Percentiles rank a stretch among this genome's conserved stretches.
These are phyloP conservation scores for Xerocomus amazonicus DNA, from an alignment of 1,284 basidiomycete genomes.

Conservation along the genomic window DNA sequence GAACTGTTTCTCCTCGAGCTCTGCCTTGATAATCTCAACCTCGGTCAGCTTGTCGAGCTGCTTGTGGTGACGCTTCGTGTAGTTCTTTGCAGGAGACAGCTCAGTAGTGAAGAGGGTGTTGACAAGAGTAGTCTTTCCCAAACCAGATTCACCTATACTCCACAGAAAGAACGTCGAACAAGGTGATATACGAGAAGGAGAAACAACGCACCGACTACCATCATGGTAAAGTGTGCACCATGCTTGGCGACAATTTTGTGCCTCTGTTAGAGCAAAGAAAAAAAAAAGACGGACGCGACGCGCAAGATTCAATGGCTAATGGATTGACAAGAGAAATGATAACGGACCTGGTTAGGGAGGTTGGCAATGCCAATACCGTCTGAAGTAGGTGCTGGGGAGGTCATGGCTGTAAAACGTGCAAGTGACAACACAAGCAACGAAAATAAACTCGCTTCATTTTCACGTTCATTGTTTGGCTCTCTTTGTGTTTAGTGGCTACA, in stretches of 20 bases:
- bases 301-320: too few species aligned
- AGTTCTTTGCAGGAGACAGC: conserved; percentile 89
- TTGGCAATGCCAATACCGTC: conserved; percentile 89
- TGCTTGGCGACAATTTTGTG: conserved; percentile 97
- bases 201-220: conserved; percentile 87
- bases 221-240: conserved; percentile 97
- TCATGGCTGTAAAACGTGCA: conserved; percentile 21
- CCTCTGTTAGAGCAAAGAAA: too few species aligned
- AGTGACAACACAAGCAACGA: conserved; percentile 16
- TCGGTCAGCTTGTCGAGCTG: conserved; percentile 99
- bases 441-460: conserved; percentile 27
- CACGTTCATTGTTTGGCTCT: conserved; percentile 22
- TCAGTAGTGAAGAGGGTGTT: conserved; percentile 99
- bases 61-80: conserved; percentile 87
- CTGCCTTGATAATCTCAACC: conserved; percentile 94
- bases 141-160: conserved; percentile 83
- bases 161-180: neutral
- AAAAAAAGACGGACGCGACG: too few species aligned
- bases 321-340: too few species aligned
- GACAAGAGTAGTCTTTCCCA: conserved; percentile 95
- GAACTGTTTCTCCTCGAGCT: conserved; percentile 98
- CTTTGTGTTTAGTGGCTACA: conserved; percentile 27
- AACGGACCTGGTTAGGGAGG: conserved; percentile 93
- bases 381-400: conserved; percentile 29
- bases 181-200: neutral